A percentile compares a stretch with the other conserved stretches of the same genome.
Conservation (phyloP, 2,329 filamentous ascomycete species). For the Fusarium sp. region DNA sequence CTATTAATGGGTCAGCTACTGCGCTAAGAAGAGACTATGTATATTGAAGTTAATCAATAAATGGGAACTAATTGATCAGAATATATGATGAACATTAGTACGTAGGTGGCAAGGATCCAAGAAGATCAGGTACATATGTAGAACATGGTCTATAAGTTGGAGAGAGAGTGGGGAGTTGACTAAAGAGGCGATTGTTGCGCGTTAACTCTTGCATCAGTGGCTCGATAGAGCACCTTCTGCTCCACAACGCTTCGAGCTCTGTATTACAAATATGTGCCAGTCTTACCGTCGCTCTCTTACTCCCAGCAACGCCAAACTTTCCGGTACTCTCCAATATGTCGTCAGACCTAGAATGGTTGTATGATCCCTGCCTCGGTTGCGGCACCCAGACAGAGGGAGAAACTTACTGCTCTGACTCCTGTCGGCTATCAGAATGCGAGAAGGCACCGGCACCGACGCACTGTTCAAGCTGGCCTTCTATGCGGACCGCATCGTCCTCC, state of each 20-base stretch:
- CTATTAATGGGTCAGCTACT: neutral
- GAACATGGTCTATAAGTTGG: neutral
- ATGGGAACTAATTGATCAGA: neutral
- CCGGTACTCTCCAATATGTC: neutral
- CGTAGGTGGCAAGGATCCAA: neutral
- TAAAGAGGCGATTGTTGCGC: neutral
- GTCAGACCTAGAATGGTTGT: neutral
- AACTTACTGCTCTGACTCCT: neutral
- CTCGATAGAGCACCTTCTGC: neutral
- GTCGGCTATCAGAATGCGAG: neutral
- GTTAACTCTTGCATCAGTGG: neutral
- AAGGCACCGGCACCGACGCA: neutral
- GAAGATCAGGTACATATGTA: neutral
- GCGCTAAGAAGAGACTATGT: neutral
- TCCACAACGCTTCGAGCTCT: neutral
- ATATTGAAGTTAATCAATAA: neutral
- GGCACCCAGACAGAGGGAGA: neutral
- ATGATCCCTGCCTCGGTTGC: neutral
- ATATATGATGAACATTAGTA: neutral
- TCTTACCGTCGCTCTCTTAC: neutral
- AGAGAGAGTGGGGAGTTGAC: neutral
- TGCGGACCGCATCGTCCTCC: neutral
- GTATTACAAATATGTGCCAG: neutral
- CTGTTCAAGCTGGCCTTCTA: neutral
- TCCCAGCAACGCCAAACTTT: neutral